A percentile compares a stretch with the other conserved stretches of the same genome.
Evolutionary conservation across 2,329 filamentous ascomycete species (phyloP).

Genomic region (Curvularia hawaiiensis): DNA sequence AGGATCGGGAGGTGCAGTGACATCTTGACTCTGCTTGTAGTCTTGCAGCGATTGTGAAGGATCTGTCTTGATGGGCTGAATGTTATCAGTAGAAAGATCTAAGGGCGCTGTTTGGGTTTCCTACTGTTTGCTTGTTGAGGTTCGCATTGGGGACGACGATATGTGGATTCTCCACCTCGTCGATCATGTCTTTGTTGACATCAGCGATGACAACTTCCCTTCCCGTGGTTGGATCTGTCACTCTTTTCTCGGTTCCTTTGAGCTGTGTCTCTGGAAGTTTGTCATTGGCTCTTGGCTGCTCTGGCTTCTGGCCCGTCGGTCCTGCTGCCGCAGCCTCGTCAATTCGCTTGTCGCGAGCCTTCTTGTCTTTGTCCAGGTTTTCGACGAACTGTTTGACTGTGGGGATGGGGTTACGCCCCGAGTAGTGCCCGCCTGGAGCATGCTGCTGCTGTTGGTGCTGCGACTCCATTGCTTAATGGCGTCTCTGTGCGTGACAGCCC

Average conservation of each 20-base stretch:
- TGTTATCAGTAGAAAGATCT: conserved; percentile 14
- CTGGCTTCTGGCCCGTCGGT: conserved; percentile 36
- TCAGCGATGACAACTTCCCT: conserved; percentile 86
- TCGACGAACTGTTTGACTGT: conserved; percentile 86
- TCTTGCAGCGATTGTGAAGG: conserved; percentile 74
- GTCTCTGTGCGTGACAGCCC: conserved; percentile 2
- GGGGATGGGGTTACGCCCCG: conserved; percentile 80
- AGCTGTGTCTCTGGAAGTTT: conserved; percentile 56
- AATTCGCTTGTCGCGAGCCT: conserved; percentile 72
- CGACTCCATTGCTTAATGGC: conserved; percentile 33
- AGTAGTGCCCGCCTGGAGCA: conserved; percentile 73
- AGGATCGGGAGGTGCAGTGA: conserved; percentile 89
- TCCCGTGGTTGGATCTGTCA: conserved; percentile 88
- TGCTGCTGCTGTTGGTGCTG: conserved; percentile 54
- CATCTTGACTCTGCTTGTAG: conserved; percentile 84
- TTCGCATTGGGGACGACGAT: conserved; percentile 90
- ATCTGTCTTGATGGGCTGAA: conserved; percentile 68
- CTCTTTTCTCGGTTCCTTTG: conserved; percentile 59
- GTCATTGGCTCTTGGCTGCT: conserved; percentile 29
- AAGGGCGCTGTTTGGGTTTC: not conserved
- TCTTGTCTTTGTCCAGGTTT: conserved; percentile 79
- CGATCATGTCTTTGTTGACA: conserved; percentile 71
- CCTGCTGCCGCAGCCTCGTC: conserved; percentile 53
- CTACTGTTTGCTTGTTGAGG: conserved; percentile 71
- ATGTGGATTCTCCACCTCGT: conserved; percentile 72